Evolutionary conservation across 495 filamentous ascomycete genomes (phyloP).

Genomic region (Penicillium arizonense): DNA sequence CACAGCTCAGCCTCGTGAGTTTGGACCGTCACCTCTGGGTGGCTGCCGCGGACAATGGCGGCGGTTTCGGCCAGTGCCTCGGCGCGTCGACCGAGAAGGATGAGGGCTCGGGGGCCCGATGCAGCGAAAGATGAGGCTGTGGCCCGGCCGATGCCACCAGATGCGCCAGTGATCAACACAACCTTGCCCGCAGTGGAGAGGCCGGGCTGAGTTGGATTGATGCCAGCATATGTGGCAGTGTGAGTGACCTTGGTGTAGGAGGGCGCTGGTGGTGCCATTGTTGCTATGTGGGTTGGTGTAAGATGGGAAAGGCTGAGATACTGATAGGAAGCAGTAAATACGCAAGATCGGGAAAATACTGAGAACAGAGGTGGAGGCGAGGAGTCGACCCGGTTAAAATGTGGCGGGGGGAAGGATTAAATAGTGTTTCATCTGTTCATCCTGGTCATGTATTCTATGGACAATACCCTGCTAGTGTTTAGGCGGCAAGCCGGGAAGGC

Average conservation of each 20-base stretch:
- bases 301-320: background rate
- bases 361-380: too few species aligned
- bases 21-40: conserved; percentile 11
- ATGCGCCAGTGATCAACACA: conserved; percentile 20
- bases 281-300: background rate
- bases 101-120: conserved; percentile 15
- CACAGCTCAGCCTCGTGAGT: conserved; percentile 16
- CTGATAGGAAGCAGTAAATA: too few species aligned
- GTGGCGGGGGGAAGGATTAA: too few species aligned
- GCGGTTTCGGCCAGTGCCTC: conserved; percentile 31
- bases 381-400: too few species aligned
- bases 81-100: conserved; percentile 36
- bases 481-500: background rate
- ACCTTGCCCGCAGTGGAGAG: conserved; percentile 33
- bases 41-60: conserved; percentile 24
- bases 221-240: conserved; percentile 17
- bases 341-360: too few species aligned
- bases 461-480: background rate
- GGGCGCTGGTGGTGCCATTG: conserved; percentile 14
- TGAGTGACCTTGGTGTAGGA: conserved; percentile 21
- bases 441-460: background rate
- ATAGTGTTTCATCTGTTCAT: background rate
- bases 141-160: conserved; percentile 18
- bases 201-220: conserved; percentile 18
- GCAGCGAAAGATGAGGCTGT: conserved; percentile 47